Evolutionary conservation across 2,329 filamentous ascomycete genomes (phyloP), one percentile per base, ranked within the genome.

Genomic region (Apiospora kogelbergensis): DNA sequence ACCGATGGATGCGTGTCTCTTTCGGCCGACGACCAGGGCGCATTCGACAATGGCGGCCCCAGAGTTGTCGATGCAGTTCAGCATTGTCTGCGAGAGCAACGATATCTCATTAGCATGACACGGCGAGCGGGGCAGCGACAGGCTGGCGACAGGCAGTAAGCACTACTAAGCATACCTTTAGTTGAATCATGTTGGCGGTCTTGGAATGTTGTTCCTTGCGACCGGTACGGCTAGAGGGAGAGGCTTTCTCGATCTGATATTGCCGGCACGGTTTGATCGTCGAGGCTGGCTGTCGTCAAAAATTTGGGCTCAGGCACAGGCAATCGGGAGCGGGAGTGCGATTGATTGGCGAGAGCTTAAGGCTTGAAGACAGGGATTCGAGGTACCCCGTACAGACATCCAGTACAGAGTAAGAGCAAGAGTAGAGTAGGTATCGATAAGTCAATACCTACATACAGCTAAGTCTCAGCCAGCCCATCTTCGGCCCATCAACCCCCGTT

Each of bases 21-120:
- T 97, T 84, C 95, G 96, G 78, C 93, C 93, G 77, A 99, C 86
- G 72, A 98, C 92, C 80, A 95, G 92, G 80, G 92, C 93, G 84
- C 96, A 99, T 85, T 99, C 96, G 83, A 98, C 96, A 74, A 99
- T 87, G 76, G 96, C 95, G 75, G 96, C 96, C 80, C 96, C 96
- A 73, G 96, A 98, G 86, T 98, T 99, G 91, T 99, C 96, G 89
- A 99, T 98, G 91, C 96, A 98, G 84, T 96, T 98, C 77, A 99
- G 89, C 89, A 99, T 94, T 80, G 95, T 93, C 96, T 98, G 30
- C 37, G 9, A 41, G 53, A 68, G 15, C 63, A 65, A 26, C 15
- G 15, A 46, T 46, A 41, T 63, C 48, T 11, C 6, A 33, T 60
- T 60, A 44, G 41, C 11, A 26, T 37, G 15, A 15, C n/a, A 37